Conservation (phyloP, 2,329 filamentous ascomycete genomes). For the Epichloe hybrida region DNA sequence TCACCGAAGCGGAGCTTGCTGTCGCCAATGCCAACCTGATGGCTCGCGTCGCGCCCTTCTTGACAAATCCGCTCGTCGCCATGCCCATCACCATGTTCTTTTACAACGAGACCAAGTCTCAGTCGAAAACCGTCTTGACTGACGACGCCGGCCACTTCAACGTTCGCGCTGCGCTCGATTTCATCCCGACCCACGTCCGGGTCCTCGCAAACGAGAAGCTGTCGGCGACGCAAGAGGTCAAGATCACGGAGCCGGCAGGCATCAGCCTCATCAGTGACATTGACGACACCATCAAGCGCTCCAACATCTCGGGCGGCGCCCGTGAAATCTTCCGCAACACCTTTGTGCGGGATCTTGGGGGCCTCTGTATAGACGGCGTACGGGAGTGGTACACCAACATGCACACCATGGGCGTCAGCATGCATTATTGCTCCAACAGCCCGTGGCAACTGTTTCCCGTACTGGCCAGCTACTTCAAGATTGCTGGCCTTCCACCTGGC, state of each 20-base stretch:
- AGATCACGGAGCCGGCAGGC: conserved; percentile 62
- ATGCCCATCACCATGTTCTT: conserved; percentile 86
- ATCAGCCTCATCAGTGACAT: conserved; percentile 95
- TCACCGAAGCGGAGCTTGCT: conserved; percentile 63
- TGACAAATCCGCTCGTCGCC: conserved; percentile 68
- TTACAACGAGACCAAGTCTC: conserved; percentile 72
- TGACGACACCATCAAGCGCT: conserved; percentile 94
- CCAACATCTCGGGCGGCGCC: conserved; percentile 74
- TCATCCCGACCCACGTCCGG: conserved; percentile 78
- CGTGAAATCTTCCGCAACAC: conserved; percentile 94
- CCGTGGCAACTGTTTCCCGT: conserved; percentile 96
- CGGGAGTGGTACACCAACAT: conserved; percentile 77
- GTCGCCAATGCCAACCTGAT: conserved; percentile 79
- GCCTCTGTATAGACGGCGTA: conserved; percentile 76
- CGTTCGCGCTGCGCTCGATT: conserved; percentile 68
- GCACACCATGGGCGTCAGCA: conserved; percentile 64
- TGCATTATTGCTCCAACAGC: conserved; percentile 98
- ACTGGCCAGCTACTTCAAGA: conserved; percentile 69
- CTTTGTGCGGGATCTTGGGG: conserved; percentile 73
- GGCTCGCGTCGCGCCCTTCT: conserved; percentile 75
- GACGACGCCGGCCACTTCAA: conserved; percentile 83
- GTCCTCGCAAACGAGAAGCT: conserved; percentile 77
- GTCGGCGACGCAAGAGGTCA: conserved; percentile 65
- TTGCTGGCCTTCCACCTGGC: conserved; percentile 68
- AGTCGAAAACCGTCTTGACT: conserved; percentile 73